Percentiles rank a stretch among this genome's conserved stretches.
phyloP scores from a whole-genome alignment of 139 green algal species.

The Dunaliella sp. region DNA sequence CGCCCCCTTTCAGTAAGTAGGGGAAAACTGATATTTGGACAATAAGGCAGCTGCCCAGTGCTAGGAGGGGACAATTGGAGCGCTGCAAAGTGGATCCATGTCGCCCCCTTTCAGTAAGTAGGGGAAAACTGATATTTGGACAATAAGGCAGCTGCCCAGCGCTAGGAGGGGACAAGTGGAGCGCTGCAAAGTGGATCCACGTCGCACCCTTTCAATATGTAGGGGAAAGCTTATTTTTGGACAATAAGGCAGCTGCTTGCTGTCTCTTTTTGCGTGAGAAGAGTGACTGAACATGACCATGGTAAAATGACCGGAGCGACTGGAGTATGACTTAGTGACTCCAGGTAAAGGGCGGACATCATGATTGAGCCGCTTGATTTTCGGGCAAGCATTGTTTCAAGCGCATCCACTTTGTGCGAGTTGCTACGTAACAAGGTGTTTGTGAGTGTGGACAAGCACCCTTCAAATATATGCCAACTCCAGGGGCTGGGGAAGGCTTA shows the following conservation, averaged over 20 bases:
- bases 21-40: no score
- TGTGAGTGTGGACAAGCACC: no score
- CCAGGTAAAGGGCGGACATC: not conserved
- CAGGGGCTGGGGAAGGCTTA: no score
- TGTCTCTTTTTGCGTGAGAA: not conserved
- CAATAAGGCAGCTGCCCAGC: conserved; percentile 47
- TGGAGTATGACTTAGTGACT: not conserved
- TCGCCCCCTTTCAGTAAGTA: conserved; percentile 45
- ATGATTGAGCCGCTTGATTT: not conserved
- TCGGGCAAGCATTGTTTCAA: not conserved
- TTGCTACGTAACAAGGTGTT: no score
- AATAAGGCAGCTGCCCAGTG: no score
- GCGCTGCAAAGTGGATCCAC: conserved; percentile 87
- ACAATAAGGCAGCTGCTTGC: not conserved
- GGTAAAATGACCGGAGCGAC: no score
- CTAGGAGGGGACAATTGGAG: conserved; percentile 59
- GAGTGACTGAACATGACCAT: no score
- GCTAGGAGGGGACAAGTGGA: conserved; percentile 58
- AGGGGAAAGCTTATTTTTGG: not conserved
- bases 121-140: not conserved
- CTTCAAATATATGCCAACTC: no score
- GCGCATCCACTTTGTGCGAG: not conserved
- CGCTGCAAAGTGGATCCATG: conserved; percentile 87
- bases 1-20: conserved; percentile 38
- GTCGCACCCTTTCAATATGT: conserved; percentile 45